Conservation (phyloP, 2,329 filamentous ascomycete species). For the Colletotrichum sp. region DNA sequence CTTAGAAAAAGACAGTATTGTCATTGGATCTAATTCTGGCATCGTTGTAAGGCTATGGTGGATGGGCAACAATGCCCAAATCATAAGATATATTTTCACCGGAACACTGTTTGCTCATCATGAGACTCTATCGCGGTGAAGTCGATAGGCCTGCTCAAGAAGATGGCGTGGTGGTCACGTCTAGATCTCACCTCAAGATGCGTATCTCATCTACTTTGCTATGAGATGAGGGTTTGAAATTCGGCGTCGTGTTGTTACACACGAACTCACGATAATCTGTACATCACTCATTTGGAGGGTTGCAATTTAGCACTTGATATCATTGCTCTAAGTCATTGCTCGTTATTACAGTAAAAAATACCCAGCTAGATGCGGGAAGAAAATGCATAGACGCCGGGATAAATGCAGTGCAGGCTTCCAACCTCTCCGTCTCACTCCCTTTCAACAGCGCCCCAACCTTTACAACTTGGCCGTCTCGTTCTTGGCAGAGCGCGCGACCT, state of each 20-base stretch:
- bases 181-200: background rate
- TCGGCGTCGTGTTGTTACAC: background rate
- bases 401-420: background rate
- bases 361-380: background rate
- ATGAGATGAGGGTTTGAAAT: background rate
- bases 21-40: too few species aligned
- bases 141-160: background rate
- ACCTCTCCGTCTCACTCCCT: background rate
- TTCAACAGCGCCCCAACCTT: background rate
- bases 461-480: constrained; percentile 23
- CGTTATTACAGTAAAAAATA: constrained; percentile 10
- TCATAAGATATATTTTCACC: background rate
- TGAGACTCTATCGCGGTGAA: too few species aligned
- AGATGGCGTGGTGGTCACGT: background rate
- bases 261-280: background rate
- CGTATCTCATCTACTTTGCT: background rate
- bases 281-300: too few species aligned
- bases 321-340: constrained; percentile 10
- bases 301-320: background rate
- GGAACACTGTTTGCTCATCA: fast-evolving
- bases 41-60: too few species aligned
- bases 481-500: constrained; percentile 64
- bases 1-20: too few species aligned
- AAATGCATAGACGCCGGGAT: constrained; percentile 4
- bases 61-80: too few species aligned